Evolutionary conservation across 2,329 filamentous ascomycete species (phyloP).

Genomic region (Tricladium varicosporioides): DNA sequence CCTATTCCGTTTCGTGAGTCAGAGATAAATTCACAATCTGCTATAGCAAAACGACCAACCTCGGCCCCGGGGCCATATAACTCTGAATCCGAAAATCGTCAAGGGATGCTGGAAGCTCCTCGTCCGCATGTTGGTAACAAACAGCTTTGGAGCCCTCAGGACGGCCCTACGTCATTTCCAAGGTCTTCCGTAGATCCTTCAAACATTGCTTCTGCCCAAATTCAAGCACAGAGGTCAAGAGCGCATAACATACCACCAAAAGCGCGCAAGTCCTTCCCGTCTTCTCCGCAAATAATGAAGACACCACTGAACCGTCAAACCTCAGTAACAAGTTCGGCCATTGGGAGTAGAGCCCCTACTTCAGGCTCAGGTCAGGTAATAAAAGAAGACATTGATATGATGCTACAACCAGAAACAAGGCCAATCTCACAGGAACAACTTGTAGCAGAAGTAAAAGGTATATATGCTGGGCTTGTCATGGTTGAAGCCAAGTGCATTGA

Average conservation of each 20-base stretch:
- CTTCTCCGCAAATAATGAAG: slow-evolving; percentile 4
- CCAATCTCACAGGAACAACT: slow-evolving; percentile 19
- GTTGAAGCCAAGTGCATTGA: slow-evolving; percentile 86
- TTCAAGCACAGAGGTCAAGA: slow-evolving; percentile 18
- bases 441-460: slow-evolving; percentile 36
- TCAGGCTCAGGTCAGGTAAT: not conserved
- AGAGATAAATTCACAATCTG: slow-evolving; percentile 23
- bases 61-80: slow-evolving; percentile 15
- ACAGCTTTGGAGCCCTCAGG: slow-evolving; percentile 29
- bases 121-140: slow-evolving; percentile 20
- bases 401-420: slow-evolving; percentile 54
- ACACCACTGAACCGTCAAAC: not conserved
- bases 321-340: not conserved
- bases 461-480: slow-evolving; percentile 78
- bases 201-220: slow-evolving; percentile 28
- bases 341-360: not conserved
- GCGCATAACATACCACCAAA: slow-evolving; percentile 18
- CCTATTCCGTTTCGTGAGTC: slow-evolving; percentile 20
- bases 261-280: slow-evolving; percentile 12
- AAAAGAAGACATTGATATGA: slow-evolving; percentile 7
- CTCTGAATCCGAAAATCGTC: slow-evolving; percentile 13
- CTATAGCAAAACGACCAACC: slow-evolving; percentile 21
- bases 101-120: slow-evolving; percentile 10
- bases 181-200: slow-evolving; percentile 21
- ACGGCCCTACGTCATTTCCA: slow-evolving; percentile 11